phyloP scores from a whole-genome alignment of 805 yeast genomes.

The Sugiyamaella lignohabitans region DNA sequence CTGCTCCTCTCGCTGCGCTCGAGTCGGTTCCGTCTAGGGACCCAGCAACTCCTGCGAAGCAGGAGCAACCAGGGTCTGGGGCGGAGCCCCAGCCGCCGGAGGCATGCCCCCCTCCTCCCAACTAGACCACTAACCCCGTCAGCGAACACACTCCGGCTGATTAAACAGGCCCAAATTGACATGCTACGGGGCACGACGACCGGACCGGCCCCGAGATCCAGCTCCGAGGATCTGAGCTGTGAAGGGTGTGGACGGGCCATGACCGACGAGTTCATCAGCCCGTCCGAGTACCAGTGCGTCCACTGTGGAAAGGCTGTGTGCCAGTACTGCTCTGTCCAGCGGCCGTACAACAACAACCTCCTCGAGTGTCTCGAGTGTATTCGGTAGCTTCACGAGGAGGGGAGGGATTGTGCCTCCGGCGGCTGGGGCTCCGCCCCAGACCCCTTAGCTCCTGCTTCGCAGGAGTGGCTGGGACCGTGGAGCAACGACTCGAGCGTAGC shows the following conservation, averaged over 20 bases:
- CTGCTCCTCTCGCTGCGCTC: too few relatives aligned
- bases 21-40: too few relatives aligned
- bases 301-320: constrained; percentile 17
- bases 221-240: constrained; percentile 5
- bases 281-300: constrained; percentile 12
- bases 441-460: too few relatives aligned
- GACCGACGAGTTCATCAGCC: constrained; percentile 1
- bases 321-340: constrained; percentile 17
- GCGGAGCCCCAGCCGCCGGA: too few relatives aligned
- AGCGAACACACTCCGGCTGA: constrained; percentile 8
- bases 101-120: neutral
- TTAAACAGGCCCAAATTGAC: constrained; percentile 17
- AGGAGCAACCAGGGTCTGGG: too few relatives aligned
- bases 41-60: too few relatives aligned
- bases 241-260: constrained; percentile 16
- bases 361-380: constrained; percentile 18
- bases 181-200: constrained; percentile 10
- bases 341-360: constrained; percentile 4
- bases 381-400: constrained; percentile 4
- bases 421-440: too few relatives aligned
- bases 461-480: too few relatives aligned
- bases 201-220: neutral
- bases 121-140: neutral
- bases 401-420: too few relatives aligned
- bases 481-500: neutral